Conservation (phyloP, 768 basidiomycete species). For the Strobilomyces confusus region DNA sequence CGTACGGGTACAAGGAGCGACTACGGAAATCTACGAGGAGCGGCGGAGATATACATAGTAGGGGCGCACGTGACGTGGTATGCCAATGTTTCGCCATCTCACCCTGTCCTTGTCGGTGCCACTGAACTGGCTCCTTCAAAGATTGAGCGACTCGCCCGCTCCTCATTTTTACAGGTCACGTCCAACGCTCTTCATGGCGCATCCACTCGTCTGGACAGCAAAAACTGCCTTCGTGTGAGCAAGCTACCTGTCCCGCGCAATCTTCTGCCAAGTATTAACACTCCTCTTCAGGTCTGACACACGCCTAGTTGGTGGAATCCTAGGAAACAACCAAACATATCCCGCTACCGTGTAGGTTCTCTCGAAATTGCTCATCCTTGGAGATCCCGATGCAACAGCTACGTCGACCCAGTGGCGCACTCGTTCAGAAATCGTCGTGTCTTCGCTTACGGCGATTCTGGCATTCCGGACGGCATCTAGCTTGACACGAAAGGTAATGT, state of each 20-base stretch:
- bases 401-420: slow-evolving; percentile 42
- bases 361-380: background rate
- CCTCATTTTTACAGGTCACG: too few species aligned
- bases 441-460: background rate
- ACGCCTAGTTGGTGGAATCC: slow-evolving; percentile 35
- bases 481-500: background rate
- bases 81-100: too few species aligned
- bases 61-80: too few species aligned
- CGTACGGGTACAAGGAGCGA: too few species aligned
- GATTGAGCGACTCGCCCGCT: too few species aligned
- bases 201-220: too few species aligned
- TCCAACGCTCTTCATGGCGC: too few species aligned
- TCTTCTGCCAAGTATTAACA: slow-evolving; percentile 7
- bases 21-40: too few species aligned
- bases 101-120: too few species aligned
- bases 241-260: background rate
- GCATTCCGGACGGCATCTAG: background rate
- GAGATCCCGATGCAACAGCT: slow-evolving; percentile 35
- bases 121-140: too few species aligned
- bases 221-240: background rate
- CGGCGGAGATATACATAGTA: too few species aligned
- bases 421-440: background rate
- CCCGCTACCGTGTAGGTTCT: slow-evolving; percentile 63
- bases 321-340: slow-evolving; percentile 49
- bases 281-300: slow-evolving; percentile 30